phyloP scores from a whole-genome alignment of 2,329 filamentous ascomycete genomes.

The Colletotrichum truncatum region DNA sequence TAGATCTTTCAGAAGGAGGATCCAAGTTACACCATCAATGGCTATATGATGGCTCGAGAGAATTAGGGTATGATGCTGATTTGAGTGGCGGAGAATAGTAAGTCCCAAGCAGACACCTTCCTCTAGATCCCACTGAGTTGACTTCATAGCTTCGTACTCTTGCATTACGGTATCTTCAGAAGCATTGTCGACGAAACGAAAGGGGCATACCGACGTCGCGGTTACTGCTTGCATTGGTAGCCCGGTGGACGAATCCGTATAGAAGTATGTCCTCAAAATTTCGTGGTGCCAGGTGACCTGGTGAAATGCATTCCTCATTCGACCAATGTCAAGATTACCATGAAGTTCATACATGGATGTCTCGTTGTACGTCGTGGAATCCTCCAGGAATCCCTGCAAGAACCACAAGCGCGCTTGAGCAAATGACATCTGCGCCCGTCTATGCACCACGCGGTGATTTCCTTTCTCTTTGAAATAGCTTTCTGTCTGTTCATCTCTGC shows the following conservation, averaged over 20 bases:
- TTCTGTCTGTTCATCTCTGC: not conserved
- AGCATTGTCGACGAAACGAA: not conserved
- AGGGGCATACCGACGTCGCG: not conserved
- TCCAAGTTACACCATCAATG: conserved; percentile 56
- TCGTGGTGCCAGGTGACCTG: conserved; percentile 42
- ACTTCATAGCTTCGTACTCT: not conserved
- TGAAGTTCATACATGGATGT: conserved; percentile 40
- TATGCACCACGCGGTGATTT: not conserved
- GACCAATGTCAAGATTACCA: conserved; percentile 41
- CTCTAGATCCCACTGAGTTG: not conserved
- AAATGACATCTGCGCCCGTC: conserved; percentile 42
- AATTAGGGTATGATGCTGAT: conserved; percentile 46
- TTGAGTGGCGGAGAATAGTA: not conserved
- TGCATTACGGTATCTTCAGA: not conserved
- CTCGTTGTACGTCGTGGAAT: conserved; percentile 51
- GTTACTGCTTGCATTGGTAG: conserved; percentile 1
- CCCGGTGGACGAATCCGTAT: not conserved
- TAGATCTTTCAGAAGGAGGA: conserved; percentile 54
- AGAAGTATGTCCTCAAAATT: conserved; percentile 42
- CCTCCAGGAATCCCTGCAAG: conserved; percentile 40
- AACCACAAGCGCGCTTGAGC: conserved; percentile 54
- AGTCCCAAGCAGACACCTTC: not conserved
- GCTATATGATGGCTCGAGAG: conserved; percentile 58
- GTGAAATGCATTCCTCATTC: conserved; percentile 44
- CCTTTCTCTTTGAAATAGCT: not conserved